phyloP scores from a whole-genome alignment of 2,329 filamentous ascomycete genomes.

The Trichoderma asperellum region DNA sequence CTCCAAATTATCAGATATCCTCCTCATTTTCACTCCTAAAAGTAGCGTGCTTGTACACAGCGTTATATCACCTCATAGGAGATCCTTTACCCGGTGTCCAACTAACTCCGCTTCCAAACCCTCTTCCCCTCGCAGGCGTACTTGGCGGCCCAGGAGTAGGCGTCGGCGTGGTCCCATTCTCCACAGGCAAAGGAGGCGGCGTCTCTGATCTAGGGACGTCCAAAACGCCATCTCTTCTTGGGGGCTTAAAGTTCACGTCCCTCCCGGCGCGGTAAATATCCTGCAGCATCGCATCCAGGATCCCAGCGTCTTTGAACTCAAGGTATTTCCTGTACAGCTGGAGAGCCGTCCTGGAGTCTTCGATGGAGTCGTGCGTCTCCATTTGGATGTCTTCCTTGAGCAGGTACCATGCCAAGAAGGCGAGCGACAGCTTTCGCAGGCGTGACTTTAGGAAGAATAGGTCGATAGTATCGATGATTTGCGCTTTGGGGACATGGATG shows the following conservation, averaged over 20 bases:
- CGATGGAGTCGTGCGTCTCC: conserved; percentile 91
- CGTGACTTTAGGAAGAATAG: conserved; percentile 83
- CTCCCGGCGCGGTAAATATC: conserved; percentile 72
- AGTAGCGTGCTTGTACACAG: not conserved
- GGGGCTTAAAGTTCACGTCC: conserved; percentile 56
- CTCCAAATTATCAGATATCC: not conserved
- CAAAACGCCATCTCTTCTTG: conserved; percentile 49
- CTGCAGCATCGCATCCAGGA: conserved; percentile 80
- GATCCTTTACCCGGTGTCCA: conserved; percentile 55
- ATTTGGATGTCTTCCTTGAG: conserved; percentile 94
- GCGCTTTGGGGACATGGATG: conserved; percentile 86
- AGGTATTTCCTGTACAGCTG: conserved; percentile 87
- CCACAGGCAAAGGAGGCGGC: conserved; percentile 54
- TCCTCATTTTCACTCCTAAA: not conserved
- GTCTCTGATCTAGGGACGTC: conserved; percentile 55
- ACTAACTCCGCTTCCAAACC: conserved; percentile 45
- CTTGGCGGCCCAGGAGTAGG: conserved; percentile 44
- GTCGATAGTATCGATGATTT: conserved; percentile 93
- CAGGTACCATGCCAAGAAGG: conserved; percentile 88
- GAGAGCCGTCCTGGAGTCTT: conserved; percentile 89
- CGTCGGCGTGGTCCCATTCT: conserved; percentile 31
- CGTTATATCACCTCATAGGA: conserved; percentile 37
- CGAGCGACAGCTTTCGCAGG: conserved; percentile 83
- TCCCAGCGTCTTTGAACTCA: conserved; percentile 84
- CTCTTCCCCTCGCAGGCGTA: conserved; percentile 50